Evolutionary conservation across 176 grass and related monocot species (phyloP).

Genomic region (Paspalum notatum): DNA sequence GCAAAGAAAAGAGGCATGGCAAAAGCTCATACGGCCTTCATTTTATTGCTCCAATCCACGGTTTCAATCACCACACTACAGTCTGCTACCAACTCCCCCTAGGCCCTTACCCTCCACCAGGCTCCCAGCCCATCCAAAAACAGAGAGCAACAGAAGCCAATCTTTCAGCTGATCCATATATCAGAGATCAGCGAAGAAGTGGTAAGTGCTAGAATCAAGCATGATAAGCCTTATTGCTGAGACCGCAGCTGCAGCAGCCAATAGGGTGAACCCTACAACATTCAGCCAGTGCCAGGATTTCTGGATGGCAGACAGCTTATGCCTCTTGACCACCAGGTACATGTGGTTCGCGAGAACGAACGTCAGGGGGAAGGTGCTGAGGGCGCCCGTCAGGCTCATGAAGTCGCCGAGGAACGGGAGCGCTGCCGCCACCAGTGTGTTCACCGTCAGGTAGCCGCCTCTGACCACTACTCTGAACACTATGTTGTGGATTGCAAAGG

Average conservation of each 20-base stretch:
- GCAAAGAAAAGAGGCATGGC: neutral
- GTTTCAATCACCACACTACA: neutral
- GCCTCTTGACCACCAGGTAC: constrained; percentile 75
- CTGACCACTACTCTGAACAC: constrained; percentile 73
- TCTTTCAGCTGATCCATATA: constrained; percentile 15
- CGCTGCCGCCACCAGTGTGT: constrained; percentile 84
- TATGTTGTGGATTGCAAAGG: constrained; percentile 74
- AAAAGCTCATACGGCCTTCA: neutral
- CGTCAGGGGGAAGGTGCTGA: constrained; percentile 92
- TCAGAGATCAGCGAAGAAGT: constrained; percentile 93
- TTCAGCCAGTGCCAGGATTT: constrained; percentile 94
- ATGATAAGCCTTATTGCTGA: constrained; percentile 82
- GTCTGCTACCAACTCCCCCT: neutral
- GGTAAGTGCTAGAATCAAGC: constrained; percentile 83
- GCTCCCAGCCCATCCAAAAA: neutral
- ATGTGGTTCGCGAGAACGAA: constrained; percentile 97
- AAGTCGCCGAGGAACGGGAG: constrained; percentile 91
- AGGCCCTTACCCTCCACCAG: too few species aligned
- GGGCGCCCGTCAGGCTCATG: constrained; percentile 93
- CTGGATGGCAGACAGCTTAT: constrained; percentile 60
- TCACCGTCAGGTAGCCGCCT: constrained; percentile 85
- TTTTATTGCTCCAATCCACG: neutral
- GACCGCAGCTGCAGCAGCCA: constrained; percentile 62
- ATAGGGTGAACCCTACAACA: constrained; percentile 66
- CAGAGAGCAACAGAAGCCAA: neutral